Evolutionary conservation across 257 asterid genomes (phyloP), one percentile per base, ranked within the genome.

Genomic region (Agastache rugosa): DNA sequence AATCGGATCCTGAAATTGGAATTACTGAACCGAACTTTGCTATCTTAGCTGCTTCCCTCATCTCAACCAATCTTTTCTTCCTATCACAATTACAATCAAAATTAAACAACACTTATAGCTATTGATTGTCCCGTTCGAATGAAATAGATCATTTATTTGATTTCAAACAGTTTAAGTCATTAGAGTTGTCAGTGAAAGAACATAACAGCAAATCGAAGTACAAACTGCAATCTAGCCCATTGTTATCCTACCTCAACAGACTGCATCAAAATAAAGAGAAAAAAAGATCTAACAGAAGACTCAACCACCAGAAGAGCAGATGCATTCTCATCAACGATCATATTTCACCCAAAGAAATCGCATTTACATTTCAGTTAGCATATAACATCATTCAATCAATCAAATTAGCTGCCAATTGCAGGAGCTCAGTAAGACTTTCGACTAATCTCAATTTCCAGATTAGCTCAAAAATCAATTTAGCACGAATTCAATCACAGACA

Each of bases 1-100:
- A 95, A 85, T 94, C 99, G 2, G 99, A 92, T 59, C 99, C 99
- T 4, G 99, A 88, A 61, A 95, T 95, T 12, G 92, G 98, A 67
- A 87, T 77, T 72, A 95, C 88, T 3, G 93, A 87, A 67, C 99
- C 99, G 75, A 92, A 95, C 82, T 82, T 91, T 53, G 90, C 96
- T 71, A 92, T 61, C 87, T 89, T 90, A 67, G 78, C 85, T 69
- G 90, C 90, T 82, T 89, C 97, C 81, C 78, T 89, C 90, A 95
- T 93, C 86, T 95, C 99, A 47, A 81, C 82, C 81, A 92, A 72
- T 88, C 99, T 89, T 86, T 83, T 88, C 88, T 84, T 95, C 96
- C 97, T 94, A 71, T 25, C 71, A 79, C 70, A 41, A 71, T 25
- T 71, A 80, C 68, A 58, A 58, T 77, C 74, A 48, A 55, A 67